Evolutionary conservation across 257 asterid species (phyloP), one percentile per base, ranked within the genome.

Genomic region (Lavandula angustifolia): DNA sequence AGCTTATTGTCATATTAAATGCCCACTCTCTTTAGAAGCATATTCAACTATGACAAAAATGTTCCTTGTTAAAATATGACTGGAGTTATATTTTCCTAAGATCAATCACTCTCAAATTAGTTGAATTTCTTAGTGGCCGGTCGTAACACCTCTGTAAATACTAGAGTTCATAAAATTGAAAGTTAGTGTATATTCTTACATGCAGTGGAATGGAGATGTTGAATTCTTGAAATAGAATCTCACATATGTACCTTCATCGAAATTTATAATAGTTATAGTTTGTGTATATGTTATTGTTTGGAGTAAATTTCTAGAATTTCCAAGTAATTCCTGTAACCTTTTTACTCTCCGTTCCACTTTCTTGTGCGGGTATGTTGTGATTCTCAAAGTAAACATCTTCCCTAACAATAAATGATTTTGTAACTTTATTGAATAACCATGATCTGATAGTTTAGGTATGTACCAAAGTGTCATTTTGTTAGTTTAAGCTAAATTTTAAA

Each of bases 41-140:
- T 40, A 57, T 32, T 53, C 35, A 52, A 10, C 40, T 22, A 2
- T 56, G 65, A 17, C 42, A 35, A 32, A 3, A 46, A 42, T 42
- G 42, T 65, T 64, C 32, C 4, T 22, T 64, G 17, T 50, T 37
- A 50, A 22, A 22, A 18, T 64, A 35, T 27, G 32, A 38, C 9
- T 12, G n/a, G 18, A 29, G 13, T 52, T 22, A 22, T 22, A 22
- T 22, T 22, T 22, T 22, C 27, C 27, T 22, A 22, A 22, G 27
- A 0, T 22, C 27, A 22, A 31, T 10, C 17, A 11, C 35, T 4
- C 31, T 43, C 18, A 29, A 11, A 49, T 34, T 12, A 22, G 53
- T 29, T 11, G n/a, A 60, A 17, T 27, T 57, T 60, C 38, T 1
- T 41, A 5, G 34, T 60, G 11, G 33, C 6, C 1, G 8, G 56